These are phyloP conservation scores for Corylus heterophylla DNA, from an alignment of 306 rosid species.

Conservation along the genomic window DNA sequence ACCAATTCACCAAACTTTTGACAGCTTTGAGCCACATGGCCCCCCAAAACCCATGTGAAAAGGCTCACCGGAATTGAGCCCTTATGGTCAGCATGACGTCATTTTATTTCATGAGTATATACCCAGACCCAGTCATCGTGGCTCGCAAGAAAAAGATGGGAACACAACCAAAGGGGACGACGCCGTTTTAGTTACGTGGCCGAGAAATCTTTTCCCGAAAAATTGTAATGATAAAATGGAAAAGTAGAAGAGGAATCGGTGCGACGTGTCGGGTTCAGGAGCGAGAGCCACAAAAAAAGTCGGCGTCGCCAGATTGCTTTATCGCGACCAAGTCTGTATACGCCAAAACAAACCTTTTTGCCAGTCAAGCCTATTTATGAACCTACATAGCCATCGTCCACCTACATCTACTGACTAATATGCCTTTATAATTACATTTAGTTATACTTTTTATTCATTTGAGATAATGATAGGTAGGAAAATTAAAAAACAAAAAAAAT, in stretches of 20 bases:
- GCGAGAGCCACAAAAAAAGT: constrained; percentile 20
- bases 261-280: constrained; percentile 7
- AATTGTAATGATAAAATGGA: neutral
- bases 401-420: too few species aligned
- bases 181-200: neutral
- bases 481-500: too few species aligned
- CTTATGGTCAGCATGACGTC: neutral
- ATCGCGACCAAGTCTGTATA: constrained; percentile 25
- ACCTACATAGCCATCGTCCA: too few species aligned
- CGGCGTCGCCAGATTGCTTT: constrained; percentile 32
- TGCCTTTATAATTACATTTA: too few species aligned
- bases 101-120: constrained; percentile 3
- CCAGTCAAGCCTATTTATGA: too few species aligned
- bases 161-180: neutral
- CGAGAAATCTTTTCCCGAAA: constrained; percentile 1
- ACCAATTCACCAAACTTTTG: constrained; percentile 20
- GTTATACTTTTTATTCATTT: too few species aligned
- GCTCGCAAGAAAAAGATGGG: neutral
- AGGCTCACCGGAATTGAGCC: neutral
- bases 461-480: too few species aligned
- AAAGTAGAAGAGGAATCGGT: neutral
- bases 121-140: neutral
- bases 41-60: constrained; percentile 31
- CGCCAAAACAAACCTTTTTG: constrained; percentile 61
- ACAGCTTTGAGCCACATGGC: constrained; percentile 16